Evolutionary conservation across 805 yeast genomes (phyloP), one percentile per base, ranked within the genome.

Genomic region (Geotrichum ghanense): DNA sequence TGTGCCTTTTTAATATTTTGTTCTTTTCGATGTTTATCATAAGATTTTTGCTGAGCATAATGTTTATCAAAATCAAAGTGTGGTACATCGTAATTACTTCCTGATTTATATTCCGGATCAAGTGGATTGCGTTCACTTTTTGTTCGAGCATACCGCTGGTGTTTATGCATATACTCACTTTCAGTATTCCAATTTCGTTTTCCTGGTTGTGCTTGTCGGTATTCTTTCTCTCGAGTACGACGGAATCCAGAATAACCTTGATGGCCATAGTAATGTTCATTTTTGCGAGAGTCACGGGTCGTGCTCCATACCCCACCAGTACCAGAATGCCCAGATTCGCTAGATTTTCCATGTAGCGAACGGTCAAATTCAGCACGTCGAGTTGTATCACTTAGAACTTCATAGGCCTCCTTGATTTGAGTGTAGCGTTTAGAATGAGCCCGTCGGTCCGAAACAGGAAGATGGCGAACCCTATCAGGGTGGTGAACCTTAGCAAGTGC

Each of bases 351-450:
- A 12, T n/a, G 34, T 5, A 39, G 42, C 21, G 9, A 12, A 17
- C 17, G 24, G 24, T 39, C 42, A n/a, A 21, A 39, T 46, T 41
- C 5, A 35, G 46, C 43, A 20, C 49, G 35, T 41, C 48, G 39
- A 16, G 41, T 34, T 5, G 49, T 44, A 42, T 80, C 77, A 31
- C 70, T 66, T 26, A 84, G 64, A 3, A 76, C 67, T 51, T 81
- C 82, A 59, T 84, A 84, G 0, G 90, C 89, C 42, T 72, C 70
- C 2, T 81, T 75, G 37, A 82, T 69, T 45, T 73, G 75, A 62
- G 79, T 79, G 64, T 82, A 84, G 52, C 57, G 54, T 21, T 46
- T 41, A 44, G 58, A 56, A 37, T 60, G 56, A 50, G 63, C 66
- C n/a, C 25, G 27, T 39, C 48, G 42, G 34, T 74, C 67, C 23